Conservation (phyloP, 2,329 filamentous ascomycete species). For the Dryadomyces quercivorus region DNA sequence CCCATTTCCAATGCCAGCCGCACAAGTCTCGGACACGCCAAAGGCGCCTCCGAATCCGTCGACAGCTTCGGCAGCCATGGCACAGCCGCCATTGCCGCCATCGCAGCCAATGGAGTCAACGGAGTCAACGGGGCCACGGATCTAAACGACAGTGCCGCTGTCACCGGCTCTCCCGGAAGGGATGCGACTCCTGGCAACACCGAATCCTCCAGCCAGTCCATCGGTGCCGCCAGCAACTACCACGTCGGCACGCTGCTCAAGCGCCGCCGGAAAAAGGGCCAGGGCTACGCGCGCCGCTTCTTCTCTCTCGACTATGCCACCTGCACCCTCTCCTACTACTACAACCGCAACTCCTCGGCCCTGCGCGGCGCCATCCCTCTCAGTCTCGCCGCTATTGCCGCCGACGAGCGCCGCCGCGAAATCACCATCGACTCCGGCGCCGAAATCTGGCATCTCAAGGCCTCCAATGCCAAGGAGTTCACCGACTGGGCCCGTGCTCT, state of each 20-base stretch:
- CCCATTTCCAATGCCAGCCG: constrained; percentile 23
- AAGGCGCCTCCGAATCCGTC: constrained; percentile 37
- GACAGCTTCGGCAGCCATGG: constrained; percentile 49
- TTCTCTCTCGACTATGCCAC: constrained; percentile 94
- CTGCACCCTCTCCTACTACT: constrained; percentile 91
- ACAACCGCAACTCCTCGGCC: constrained; percentile 85
- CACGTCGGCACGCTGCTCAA: constrained; percentile 82
- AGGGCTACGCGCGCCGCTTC: constrained; percentile 85
- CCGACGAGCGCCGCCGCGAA: constrained; percentile 76
- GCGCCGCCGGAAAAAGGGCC: constrained; percentile 81
- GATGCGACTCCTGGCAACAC: not conserved
- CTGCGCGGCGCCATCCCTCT: constrained; percentile 86
- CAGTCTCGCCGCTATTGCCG: constrained; percentile 79
- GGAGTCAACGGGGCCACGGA: too few relatives aligned
- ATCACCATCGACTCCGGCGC: constrained; percentile 96
- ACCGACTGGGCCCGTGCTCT: constrained; percentile 76
- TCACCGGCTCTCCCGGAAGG: not conserved
- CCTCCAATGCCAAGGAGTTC: constrained; percentile 74
- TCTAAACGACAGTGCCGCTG: constrained; percentile 10
- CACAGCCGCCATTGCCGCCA: too few relatives aligned
- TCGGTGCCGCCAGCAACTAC: constrained; percentile 33
- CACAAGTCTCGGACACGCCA: constrained; percentile 32
- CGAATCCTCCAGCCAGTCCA: constrained; percentile 14
- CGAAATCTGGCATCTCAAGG: constrained; percentile 90
- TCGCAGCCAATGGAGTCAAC: too few relatives aligned